Percentiles rank a stretch among this genome's conserved stretches.
phyloP scores from a whole-genome alignment of 2,329 filamentous ascomycete genomes.

The Aschersonia sp. region DNA sequence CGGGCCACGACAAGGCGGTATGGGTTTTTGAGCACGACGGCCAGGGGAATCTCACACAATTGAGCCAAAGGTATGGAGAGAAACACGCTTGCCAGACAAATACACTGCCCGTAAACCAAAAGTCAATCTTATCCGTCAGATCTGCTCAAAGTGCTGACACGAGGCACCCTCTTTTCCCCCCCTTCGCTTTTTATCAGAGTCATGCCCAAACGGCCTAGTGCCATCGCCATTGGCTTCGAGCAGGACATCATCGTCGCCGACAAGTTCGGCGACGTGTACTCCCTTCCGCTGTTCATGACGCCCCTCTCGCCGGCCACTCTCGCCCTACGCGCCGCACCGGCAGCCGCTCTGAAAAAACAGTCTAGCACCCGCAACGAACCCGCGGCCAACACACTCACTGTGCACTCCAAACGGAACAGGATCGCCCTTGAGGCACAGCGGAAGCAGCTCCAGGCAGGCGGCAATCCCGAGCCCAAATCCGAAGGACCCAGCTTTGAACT shows the following conservation, averaged over 20 bases:
- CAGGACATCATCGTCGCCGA: constrained; percentile 69
- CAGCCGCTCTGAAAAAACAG: neutral
- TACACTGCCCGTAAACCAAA: too few relatives aligned
- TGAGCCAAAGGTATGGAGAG: constrained; percentile 52
- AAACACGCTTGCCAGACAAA: too few relatives aligned
- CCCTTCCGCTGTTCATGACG: constrained; percentile 48
- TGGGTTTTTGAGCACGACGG: constrained; percentile 62
- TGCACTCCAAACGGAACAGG: constrained; percentile 50
- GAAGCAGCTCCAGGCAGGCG: constrained; percentile 23
- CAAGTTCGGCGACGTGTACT: constrained; percentile 95
- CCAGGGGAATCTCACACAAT: constrained; percentile 44
- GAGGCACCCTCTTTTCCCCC: neutral
- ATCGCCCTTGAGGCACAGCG: constrained; percentile 45
- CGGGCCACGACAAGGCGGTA: constrained; percentile 82
- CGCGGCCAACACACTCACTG: constrained; percentile 42
- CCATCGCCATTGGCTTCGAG: constrained; percentile 55
- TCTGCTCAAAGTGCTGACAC: too few relatives aligned
- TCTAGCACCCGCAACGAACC: constrained; percentile 21
- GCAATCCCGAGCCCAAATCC: constrained; percentile 9
- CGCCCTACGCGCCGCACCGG: constrained; percentile 3
- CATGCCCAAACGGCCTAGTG: constrained; percentile 84
- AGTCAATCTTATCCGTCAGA: too few relatives aligned
- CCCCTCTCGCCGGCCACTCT: constrained; percentile 7
- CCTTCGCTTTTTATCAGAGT: constrained; percentile 27
- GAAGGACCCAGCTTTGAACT: constrained; percentile 49